A percentile compares a stretch with the other conserved stretches of the same genome.
phyloP scores from a whole-genome alignment of 345 rosid species.

The Brassica napus region DNA sequence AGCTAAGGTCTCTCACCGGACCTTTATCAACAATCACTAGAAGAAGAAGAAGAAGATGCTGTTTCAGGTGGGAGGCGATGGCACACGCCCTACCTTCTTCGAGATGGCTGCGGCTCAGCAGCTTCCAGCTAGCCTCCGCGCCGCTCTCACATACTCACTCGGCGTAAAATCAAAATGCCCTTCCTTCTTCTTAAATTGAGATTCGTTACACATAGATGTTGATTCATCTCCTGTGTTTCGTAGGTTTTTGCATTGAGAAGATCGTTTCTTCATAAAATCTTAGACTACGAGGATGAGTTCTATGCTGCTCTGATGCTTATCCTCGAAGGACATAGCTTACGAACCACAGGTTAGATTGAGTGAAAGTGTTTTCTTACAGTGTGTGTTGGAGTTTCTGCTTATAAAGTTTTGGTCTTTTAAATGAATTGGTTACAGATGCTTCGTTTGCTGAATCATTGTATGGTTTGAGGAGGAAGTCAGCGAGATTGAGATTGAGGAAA shows the following conservation, averaged over 20 bases:
- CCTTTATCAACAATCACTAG: conserved; percentile 13
- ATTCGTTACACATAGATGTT: background rate
- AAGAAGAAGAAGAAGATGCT: conserved; percentile 52
- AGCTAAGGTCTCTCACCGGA: conserved; percentile 17
- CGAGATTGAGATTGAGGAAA: conserved; percentile 54
- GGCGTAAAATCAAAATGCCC: conserved; percentile 55
- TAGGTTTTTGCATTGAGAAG: conserved; percentile 95
- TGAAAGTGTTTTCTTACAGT: background rate
- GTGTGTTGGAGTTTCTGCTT: conserved; percentile 5
- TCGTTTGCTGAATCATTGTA: conserved; percentile 93
- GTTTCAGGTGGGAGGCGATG: conserved; percentile 99
- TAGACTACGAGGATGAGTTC: conserved; percentile 96
- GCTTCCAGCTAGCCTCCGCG: conserved; percentile 96
- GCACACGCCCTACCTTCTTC: conserved; percentile 97
- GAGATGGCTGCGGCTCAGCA: conserved; percentile 99
- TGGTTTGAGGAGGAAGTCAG: conserved; percentile 91
- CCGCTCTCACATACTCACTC: conserved; percentile 89
- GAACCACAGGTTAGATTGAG: conserved; percentile 71
- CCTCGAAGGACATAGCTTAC: conserved; percentile 91
- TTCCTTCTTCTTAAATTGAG: background rate
- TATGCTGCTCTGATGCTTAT: conserved; percentile 82
- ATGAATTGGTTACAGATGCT: conserved; percentile 61
- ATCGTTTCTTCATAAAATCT: conserved; percentile 80
- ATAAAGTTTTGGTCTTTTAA: background rate
- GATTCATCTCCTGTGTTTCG: conserved; percentile 9